Conservation (phyloP, 1,139 yeast species). For the Hansenula lynferdii region DNA sequence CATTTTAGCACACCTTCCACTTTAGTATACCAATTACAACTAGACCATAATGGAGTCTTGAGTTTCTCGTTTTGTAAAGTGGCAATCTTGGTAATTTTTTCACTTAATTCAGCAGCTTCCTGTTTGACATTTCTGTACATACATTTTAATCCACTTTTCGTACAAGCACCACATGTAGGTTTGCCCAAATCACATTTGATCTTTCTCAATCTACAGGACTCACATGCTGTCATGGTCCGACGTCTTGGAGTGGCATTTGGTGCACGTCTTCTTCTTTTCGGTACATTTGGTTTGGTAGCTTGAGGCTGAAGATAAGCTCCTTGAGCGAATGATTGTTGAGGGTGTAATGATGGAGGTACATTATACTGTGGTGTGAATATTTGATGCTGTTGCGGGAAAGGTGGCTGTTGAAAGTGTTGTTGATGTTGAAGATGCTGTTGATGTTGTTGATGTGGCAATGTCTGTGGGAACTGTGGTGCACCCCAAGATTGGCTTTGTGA, state of each 20-base stretch:
- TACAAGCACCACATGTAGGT: slow-evolving; percentile 43
- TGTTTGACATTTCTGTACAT: slow-evolving; percentile 10
- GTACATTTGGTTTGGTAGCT: no score
- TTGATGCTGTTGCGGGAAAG: no score
- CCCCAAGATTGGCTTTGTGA: no score
- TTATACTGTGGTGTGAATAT: no score
- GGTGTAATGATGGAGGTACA: no score
- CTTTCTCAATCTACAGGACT: slow-evolving; percentile 41
- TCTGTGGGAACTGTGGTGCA: not conserved
- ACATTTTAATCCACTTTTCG: slow-evolving; percentile 23
- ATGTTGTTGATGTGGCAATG: no score
- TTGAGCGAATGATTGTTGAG: no score
- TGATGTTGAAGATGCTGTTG: no score
- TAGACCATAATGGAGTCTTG: slow-evolving; percentile 10
- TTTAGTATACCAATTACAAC: slow-evolving; percentile 38
- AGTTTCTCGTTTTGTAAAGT: slow-evolving; percentile 1
- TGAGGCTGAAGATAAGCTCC: no score
- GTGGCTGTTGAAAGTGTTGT: no score
- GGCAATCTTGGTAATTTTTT: slow-evolving; percentile 7
- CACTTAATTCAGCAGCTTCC: slow-evolving; percentile 1
- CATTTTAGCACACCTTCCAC: slow-evolving; percentile 34
- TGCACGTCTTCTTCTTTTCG: slow-evolving; percentile 1
- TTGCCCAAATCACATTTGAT: slow-evolving; percentile 42
- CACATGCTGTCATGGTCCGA: slow-evolving; percentile 44
- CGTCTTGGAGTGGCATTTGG: slow-evolving; percentile 21